phyloP scores from a whole-genome alignment of 768 basidiomycete species.

The Tricholoma furcatifolium region DNA sequence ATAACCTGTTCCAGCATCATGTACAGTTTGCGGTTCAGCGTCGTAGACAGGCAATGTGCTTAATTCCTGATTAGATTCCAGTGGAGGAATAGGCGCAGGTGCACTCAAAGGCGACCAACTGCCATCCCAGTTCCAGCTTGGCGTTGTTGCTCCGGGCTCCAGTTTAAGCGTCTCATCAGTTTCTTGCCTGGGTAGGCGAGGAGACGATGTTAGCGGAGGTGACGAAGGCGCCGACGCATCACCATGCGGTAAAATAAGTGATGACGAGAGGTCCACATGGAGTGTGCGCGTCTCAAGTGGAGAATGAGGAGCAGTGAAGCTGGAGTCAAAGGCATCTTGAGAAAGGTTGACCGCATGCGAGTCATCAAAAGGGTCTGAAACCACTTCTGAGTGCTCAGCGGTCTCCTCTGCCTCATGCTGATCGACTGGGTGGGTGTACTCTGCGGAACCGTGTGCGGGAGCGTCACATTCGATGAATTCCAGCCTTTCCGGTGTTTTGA shows the following conservation, averaged over 20 bases:
- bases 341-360: slow-evolving; percentile 1
- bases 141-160: not conserved
- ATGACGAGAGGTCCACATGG: not conserved
- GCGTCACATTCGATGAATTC: not conserved
- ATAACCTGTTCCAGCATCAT: not conserved
- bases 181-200: not conserved
- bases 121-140: slow-evolving; percentile 13
- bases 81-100: not conserved
- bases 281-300: not conserved
- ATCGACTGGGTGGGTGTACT: not conserved
- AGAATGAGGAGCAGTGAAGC: not conserved
- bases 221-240: not conserved
- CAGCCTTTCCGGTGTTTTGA: not conserved
- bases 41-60: not conserved
- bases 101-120: slow-evolving; percentile 9
- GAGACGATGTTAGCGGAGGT: not conserved
- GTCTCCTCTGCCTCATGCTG: not conserved
- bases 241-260: not conserved
- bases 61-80: not conserved
- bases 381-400: not conserved
- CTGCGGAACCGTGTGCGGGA: not conserved
- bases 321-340: not conserved
- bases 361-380: slow-evolving; percentile 14
- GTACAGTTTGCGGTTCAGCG: not conserved
- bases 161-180: not conserved